A percentile compares a stretch with the other conserved stretches of the same genome.
These are phyloP conservation scores for Grosmannia clavigera DNA, from an alignment of 2,329 filamentous ascomycete species.

Conservation along the genomic window DNA sequence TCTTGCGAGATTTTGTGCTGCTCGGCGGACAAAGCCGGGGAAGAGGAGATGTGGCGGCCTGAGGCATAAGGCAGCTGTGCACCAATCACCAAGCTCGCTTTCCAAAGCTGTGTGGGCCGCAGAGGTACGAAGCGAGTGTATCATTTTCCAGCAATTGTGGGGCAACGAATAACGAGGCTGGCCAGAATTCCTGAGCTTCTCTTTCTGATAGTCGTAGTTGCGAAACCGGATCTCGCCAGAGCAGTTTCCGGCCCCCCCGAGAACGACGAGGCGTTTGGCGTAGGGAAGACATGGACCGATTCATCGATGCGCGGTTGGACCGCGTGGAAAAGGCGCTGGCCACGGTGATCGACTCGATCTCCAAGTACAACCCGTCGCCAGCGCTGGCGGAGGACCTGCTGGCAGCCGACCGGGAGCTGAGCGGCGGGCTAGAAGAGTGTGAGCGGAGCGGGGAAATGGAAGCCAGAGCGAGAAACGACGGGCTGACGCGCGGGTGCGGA, in stretches of 20 bases:
- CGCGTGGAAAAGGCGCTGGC: constrained; percentile 55
- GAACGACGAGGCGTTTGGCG: background rate
- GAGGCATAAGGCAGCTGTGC: constrained; percentile 10
- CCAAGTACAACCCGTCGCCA: constrained; percentile 67
- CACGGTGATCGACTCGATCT: constrained; percentile 64
- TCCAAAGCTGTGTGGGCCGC: constrained; percentile 5
- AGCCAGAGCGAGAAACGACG: background rate
- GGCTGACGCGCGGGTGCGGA: background rate
- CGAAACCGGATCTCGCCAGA: background rate
- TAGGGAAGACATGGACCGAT: constrained; percentile 40
- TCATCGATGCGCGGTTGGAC: constrained; percentile 51
- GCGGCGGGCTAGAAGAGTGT: constrained; percentile 54
- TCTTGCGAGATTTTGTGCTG: constrained; percentile 17
- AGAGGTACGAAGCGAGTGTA: background rate
- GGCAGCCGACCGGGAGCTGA: constrained; percentile 56
- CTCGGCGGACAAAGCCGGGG: constrained; percentile 20
- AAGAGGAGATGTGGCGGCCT: constrained; percentile 10
- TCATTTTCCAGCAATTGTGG: background rate
- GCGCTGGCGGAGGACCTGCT: constrained; percentile 56
- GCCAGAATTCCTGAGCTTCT: too few relatives aligned
- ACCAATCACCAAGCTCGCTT: constrained; percentile 12
- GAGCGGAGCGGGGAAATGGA: constrained; percentile 12
- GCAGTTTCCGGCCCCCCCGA: background rate
- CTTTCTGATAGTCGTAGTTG: background rate
- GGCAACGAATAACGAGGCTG: background rate